Evolutionary conservation across 768 basidiomycete species (phyloP).

Genomic region (Glaciozyma antarctica): DNA sequence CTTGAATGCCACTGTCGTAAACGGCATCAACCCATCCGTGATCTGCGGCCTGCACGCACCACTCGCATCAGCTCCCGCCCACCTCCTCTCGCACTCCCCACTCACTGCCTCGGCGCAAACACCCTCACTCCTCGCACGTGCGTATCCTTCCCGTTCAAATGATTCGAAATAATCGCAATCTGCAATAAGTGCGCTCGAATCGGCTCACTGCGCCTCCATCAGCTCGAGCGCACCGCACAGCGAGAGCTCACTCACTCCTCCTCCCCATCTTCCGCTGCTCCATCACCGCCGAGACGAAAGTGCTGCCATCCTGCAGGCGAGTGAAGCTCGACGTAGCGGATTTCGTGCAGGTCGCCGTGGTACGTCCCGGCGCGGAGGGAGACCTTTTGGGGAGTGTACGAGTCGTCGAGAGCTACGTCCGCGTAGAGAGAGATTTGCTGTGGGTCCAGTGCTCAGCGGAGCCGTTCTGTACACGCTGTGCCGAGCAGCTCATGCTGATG

Average conservation of each 20-base stretch:
- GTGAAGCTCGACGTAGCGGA: constrained; percentile 59
- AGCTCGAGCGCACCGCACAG: neutral
- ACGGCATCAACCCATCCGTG: constrained; percentile 66
- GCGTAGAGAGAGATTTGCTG: constrained; percentile 82
- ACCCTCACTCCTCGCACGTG: constrained; percentile 85
- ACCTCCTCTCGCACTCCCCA: constrained; percentile 24
- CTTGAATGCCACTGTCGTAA: constrained; percentile 55
- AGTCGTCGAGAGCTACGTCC: constrained; percentile 76
- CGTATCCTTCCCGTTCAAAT: constrained; percentile 98
- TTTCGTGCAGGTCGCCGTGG: constrained; percentile 79
- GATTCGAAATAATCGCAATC: constrained; percentile 79
- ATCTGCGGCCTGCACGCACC: constrained; percentile 35
- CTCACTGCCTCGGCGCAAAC: constrained; percentile 75
- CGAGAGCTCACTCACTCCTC: constrained; percentile 53
- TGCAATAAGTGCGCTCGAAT: constrained; percentile 84
- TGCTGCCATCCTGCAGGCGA: constrained; percentile 91
- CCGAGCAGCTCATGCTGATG: constrained; percentile 56
- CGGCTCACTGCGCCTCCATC: constrained; percentile 54
- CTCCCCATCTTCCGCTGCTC: constrained; percentile 60
- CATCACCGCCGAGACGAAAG: constrained; percentile 65
- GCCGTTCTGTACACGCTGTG: neutral
- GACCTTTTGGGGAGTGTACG: constrained; percentile 88
- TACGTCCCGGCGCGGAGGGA: constrained; percentile 87
- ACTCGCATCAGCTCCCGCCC: constrained; percentile 38
- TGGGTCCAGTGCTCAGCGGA: neutral